Evolutionary conservation across 1,284 basidiomycete species (phyloP).

Genomic region (Ustilago cynodontis): DNA sequence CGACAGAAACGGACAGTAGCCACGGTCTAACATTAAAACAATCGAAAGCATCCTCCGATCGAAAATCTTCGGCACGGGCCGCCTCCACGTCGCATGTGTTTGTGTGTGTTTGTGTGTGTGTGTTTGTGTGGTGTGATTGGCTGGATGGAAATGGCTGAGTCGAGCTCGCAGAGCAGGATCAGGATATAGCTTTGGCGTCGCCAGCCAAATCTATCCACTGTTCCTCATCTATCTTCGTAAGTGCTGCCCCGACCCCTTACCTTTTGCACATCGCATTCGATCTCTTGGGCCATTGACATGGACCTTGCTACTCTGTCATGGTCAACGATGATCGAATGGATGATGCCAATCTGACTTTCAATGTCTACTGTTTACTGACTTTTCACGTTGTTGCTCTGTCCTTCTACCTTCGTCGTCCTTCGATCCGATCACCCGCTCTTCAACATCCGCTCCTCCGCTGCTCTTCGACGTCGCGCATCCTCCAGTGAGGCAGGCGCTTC

Average conservation of each 20-base stretch:
- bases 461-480: constrained; percentile 23
- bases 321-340: neutral
- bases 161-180: constrained; percentile 9
- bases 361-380: constrained; percentile 4
- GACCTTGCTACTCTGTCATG: too few relatives aligned
- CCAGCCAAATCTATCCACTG: neutral
- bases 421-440: neutral
- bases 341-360: neutral
- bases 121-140: neutral
- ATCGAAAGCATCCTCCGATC: too few relatives aligned
- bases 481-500: constrained; percentile 63
- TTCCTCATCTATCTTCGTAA: constrained; percentile 50
- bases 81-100: constrained; percentile 30
- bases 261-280: constrained; percentile 1
- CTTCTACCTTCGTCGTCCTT: neutral
- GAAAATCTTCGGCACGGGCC: constrained; percentile 31
- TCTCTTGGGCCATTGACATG: neutral
- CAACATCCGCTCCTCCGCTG: neutral
- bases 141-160: constrained; percentile 24
- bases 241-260: constrained; percentile 26
- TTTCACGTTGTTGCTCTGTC: neutral
- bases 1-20: too few relatives aligned
- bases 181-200: constrained; percentile 15
- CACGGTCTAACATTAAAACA: constrained; percentile 12
- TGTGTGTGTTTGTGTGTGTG: neutral